Base-by-base conservation (phyloP, 257 asterid genomes). In the Coffea canephora region DNA sequence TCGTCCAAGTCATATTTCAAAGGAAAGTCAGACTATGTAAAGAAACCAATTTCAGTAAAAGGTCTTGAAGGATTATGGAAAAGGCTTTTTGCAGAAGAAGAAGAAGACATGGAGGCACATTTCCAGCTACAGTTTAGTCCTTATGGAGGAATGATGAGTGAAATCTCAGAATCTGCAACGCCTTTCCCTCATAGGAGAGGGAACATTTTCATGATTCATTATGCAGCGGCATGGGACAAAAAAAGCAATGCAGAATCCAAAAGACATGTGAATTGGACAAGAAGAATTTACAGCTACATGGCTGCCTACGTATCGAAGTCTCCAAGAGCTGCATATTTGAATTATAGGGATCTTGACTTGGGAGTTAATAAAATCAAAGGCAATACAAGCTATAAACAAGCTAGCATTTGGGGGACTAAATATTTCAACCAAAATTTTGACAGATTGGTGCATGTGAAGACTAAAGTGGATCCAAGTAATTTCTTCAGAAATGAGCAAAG, bases 11-110 rank as follows among this genome's bases (percentile, higher is more conserved):
- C 25, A 1, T 82, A 78, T 50, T 83, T 48, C 76, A 87, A 89
- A 69, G 86, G 84, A 15, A 89, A 87, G 72, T 89, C 92, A 0
- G 90, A 87, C 50, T 89, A 73, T 23, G 89, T 89, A 31, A 62
- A 31, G 15, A 14, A 77, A 0, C 89, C 86, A 15, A 87, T 87
- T 25, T 78, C 93, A 1, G 18, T 19, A n/a, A 14, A 46, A 1
- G 91, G 88, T 0, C 71, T 87, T 1, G 74, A 78, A 77, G 84
- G 83, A 14, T 77, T 87, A 57, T 89, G 91, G 91, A 49, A 50
- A 19, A 79, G 83, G 15, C 79, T 89, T 0, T 43, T 41, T 1
- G 84, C 80, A 61, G 83, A 39, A 39, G 43, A 39, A 39, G 43
- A 39, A 39, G 43, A 79, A 25, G 84, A 45, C 12, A 78, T 1